Conservation (phyloP, 169 alveolate species). For the Plasmodium sp. region DNA sequence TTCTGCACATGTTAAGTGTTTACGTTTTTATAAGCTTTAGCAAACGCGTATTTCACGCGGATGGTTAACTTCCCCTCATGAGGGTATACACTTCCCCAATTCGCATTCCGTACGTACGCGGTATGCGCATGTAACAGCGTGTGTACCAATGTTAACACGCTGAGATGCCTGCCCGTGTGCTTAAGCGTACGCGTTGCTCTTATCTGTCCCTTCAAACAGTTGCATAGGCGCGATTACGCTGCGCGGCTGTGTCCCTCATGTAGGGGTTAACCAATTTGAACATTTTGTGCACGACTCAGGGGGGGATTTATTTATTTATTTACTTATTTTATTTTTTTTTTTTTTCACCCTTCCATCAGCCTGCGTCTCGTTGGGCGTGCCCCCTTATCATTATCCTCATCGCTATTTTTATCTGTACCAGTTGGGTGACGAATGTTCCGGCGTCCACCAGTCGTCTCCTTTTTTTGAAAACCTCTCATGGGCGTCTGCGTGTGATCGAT, state of each 20-base stretch:
- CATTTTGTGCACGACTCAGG: neutral
- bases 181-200: neutral
- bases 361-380: neutral
- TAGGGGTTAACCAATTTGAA: neutral
- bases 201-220: neutral
- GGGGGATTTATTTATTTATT: neutral
- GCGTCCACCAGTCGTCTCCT: neutral
- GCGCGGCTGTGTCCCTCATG: neutral
- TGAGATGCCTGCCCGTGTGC: neutral
- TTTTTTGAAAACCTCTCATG: neutral
- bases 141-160: neutral
- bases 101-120: neutral
- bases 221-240: neutral
- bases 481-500: neutral
- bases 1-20: neutral
- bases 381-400: neutral
- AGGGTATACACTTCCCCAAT: neutral
- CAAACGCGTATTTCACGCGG: neutral
- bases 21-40: neutral
- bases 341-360: neutral
- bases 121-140: neutral
- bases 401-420: neutral
- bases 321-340: neutral
- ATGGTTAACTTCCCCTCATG: neutral
- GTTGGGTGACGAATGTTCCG: neutral